These are phyloP conservation scores for Dendrobium huoshanense DNA, from an alignment of 106 monocot species.

Conservation along the genomic window DNA sequence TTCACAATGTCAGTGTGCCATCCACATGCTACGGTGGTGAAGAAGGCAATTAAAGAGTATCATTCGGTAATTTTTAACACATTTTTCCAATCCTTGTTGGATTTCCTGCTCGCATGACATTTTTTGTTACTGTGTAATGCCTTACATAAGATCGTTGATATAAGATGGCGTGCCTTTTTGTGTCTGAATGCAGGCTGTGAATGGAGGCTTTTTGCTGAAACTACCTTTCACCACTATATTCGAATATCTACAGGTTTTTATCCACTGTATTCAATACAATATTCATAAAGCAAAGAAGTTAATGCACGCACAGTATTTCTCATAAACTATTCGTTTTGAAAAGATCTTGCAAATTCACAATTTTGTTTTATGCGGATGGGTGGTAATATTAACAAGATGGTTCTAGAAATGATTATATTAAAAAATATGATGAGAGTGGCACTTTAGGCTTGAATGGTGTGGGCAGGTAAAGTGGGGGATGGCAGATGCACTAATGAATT, in stretches of 20 bases:
- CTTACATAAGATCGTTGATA: neutral
- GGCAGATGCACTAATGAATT: neutral
- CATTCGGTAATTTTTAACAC: conserved; percentile 35
- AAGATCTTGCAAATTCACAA: neutral
- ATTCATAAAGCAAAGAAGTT: neutral
- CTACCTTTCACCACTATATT: conserved; percentile 93
- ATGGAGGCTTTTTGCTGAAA: conserved; percentile 61
- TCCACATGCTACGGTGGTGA: conserved; percentile 49
- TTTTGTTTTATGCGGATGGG: neutral
- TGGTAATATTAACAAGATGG: neutral
- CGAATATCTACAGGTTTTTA: conserved; percentile 90
- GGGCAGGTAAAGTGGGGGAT: neutral
- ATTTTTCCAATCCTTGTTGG: neutral
- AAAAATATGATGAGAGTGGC: neutral
- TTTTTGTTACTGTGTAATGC: neutral
- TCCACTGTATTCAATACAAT: neutral
- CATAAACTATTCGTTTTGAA: neutral
- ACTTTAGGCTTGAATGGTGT: neutral
- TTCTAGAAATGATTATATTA: neutral
- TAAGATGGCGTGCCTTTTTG: conserved; percentile 1
- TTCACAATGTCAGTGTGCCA: conserved; percentile 39
- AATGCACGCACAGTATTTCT: neutral
- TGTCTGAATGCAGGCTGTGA: conserved; percentile 56
- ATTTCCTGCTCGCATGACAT: neutral
- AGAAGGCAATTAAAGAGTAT: conserved; percentile 67